These are phyloP conservation scores for Epichloe hybrida DNA, from an alignment of 2,329 filamentous ascomycete species.

Conservation along the genomic window DNA sequence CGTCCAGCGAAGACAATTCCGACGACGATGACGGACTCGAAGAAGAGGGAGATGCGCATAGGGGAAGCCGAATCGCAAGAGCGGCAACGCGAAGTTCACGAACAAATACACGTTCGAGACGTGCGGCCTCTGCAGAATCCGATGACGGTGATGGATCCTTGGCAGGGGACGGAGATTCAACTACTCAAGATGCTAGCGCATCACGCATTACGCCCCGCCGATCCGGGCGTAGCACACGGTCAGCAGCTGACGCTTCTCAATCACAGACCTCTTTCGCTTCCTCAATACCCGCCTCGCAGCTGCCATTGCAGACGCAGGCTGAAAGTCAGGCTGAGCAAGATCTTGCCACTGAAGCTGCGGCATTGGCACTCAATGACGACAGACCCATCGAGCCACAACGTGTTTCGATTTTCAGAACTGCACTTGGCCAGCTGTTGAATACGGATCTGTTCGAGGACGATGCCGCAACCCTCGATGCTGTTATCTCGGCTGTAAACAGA, in stretches of 20 bases:
- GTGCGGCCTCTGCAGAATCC: slow-evolving; percentile 11
- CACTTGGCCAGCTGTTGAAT: slow-evolving; percentile 72
- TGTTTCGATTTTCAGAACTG: slow-evolving; percentile 61
- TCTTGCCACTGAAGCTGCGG: slow-evolving; percentile 28
- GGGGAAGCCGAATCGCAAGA: slow-evolving; percentile 20
- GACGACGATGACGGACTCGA: slow-evolving; percentile 42
- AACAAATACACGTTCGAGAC: background rate
- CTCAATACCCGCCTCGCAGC: slow-evolving; percentile 64
- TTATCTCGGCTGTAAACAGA: slow-evolving; percentile 69
- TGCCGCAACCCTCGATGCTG: slow-evolving; percentile 57
- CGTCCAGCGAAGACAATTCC: slow-evolving; percentile 43
- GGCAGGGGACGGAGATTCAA: background rate
- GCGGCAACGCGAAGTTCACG: slow-evolving; percentile 11
- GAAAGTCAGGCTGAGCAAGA: slow-evolving; percentile 31
- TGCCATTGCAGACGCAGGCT: slow-evolving; percentile 31
- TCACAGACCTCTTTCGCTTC: slow-evolving; percentile 58
- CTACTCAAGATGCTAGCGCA: background rate
- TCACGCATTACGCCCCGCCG: slow-evolving; percentile 24
- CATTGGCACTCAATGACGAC: slow-evolving; percentile 27
- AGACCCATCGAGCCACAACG: slow-evolving; percentile 46
- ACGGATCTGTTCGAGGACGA: slow-evolving; percentile 80
- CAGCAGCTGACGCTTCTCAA: slow-evolving; percentile 25
- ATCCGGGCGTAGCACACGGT: slow-evolving; percentile 23
- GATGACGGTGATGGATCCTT: slow-evolving; percentile 18
- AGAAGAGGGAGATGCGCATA: slow-evolving; percentile 47